These are phyloP conservation scores for Claviceps sp. DNA, from an alignment of 2,329 filamentous ascomycete species.

Conservation along the genomic window DNA sequence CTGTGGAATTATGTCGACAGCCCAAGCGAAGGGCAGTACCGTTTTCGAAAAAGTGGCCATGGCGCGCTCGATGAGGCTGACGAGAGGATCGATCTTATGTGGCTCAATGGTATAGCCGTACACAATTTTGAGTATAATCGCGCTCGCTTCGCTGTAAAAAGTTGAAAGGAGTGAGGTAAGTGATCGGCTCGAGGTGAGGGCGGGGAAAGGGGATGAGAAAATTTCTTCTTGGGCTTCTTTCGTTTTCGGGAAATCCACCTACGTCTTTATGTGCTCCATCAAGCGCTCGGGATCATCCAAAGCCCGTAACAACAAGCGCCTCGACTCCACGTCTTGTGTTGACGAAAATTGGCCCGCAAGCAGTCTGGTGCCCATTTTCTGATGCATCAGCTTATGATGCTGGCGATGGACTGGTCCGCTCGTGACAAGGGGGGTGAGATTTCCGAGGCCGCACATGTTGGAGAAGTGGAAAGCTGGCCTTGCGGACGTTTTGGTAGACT, in stretches of 20 bases:
- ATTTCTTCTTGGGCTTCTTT: too few species aligned
- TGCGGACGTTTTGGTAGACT: slow-evolving; percentile 21
- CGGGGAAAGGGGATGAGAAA: too few species aligned
- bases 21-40: slow-evolving; percentile 17
- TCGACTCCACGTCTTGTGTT: background rate
- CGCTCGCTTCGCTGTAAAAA: background rate
- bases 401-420: background rate
- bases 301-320: background rate
- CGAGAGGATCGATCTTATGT: slow-evolving; percentile 16
- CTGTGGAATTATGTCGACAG: slow-evolving; percentile 18
- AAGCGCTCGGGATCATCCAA: background rate
- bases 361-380: background rate
- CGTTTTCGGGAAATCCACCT: background rate
- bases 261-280: background rate
- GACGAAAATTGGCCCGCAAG: background rate
- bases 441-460: background rate
- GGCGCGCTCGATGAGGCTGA: slow-evolving; percentile 16
- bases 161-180: too few species aligned
- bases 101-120: slow-evolving; percentile 21
- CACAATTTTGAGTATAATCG: slow-evolving; percentile 1
- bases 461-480: slow-evolving; percentile 12
- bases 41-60: slow-evolving; percentile 16
- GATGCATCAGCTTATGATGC: background rate
- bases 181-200: too few species aligned
- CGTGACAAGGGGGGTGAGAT: background rate